Percentiles rank a stretch among this genome's conserved stretches.
These are phyloP conservation scores for Taphrina deformans DNA, from an alignment of 1,139 yeast species.

Conservation along the genomic window DNA sequence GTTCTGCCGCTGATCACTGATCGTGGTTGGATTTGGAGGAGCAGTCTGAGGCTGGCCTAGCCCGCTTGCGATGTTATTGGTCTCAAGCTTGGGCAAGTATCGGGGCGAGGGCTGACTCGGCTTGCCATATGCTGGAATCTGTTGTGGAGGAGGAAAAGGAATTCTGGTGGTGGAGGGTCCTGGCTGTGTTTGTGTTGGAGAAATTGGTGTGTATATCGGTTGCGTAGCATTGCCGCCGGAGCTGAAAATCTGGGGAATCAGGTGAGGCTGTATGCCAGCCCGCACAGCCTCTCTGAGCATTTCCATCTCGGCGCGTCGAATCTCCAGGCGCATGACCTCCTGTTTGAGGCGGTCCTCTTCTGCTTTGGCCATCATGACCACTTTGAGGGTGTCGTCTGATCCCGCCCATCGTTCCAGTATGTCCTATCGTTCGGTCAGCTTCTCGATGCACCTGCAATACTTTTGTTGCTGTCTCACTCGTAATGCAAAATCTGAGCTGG, in stretches of 20 bases:
- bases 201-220: slow-evolving; percentile 15
- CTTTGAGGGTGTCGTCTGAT: slow-evolving; percentile 36
- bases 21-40: neutral
- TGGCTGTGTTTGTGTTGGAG: slow-evolving; percentile 17
- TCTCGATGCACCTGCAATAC: neutral
- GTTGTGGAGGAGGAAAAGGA: neutral
- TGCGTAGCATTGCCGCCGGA: neutral
- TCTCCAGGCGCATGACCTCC: slow-evolving; percentile 34
- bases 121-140: slow-evolving; percentile 13
- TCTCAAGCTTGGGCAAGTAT: slow-evolving; percentile 13
- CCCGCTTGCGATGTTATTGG: neutral
- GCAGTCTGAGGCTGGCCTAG: neutral
- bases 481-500: slow-evolving; percentile 34
- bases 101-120: slow-evolving; percentile 19
- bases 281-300: slow-evolving; percentile 33
- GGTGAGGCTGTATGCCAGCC: slow-evolving; percentile 24
- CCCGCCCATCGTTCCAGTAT: slow-evolving; percentile 37
- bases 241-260: slow-evolving; percentile 25
- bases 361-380: slow-evolving; percentile 33
- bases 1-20: slow-evolving; percentile 2
- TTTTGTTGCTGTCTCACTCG: slow-evolving; percentile 14
- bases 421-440: slow-evolving; percentile 9
- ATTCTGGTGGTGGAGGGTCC: neutral
- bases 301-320: slow-evolving; percentile 34
- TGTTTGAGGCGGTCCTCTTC: slow-evolving; percentile 35